phyloP scores from a whole-genome alignment of 495 filamentous ascomycete genomes.

The Letharia lupina region DNA sequence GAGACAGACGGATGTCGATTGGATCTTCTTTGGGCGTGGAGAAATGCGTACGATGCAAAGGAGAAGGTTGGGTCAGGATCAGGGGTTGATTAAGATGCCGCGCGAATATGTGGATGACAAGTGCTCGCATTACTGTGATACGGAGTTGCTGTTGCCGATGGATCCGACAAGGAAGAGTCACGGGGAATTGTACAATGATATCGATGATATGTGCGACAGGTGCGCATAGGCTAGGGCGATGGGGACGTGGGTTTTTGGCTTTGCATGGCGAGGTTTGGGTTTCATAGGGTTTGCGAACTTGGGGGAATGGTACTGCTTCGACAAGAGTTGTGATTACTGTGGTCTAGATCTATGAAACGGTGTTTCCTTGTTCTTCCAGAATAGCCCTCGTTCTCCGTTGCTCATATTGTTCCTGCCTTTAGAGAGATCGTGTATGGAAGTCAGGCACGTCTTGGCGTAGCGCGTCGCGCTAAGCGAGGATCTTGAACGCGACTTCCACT shows the following conservation, averaged over 20 bases:
- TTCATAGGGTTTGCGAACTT: too few relatives aligned
- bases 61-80: neutral
- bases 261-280: neutral
- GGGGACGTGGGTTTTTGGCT: neutral
- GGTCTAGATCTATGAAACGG: neutral
- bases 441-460: neutral
- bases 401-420: neutral
- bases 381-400: neutral
- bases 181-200: neutral
- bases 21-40: neutral
- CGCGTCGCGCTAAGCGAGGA: constrained; percentile 1
- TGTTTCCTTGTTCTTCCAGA: neutral
- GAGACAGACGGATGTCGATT: neutral
- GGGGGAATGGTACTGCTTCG: neutral
- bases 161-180: neutral
- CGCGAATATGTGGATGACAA: neutral
- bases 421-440: too few relatives aligned
- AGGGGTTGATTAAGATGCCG: constrained; percentile 1
- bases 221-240: neutral
- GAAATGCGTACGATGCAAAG: neutral
- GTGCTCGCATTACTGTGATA: neutral
- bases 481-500: neutral
- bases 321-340: neutral
- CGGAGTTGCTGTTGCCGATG: neutral
- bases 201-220: constrained; percentile 3